A percentile compares a stretch with the other conserved stretches of the same genome.
Conservation (phyloP, 139 green algal genomes). For the Pleodorina starrii region DNA sequence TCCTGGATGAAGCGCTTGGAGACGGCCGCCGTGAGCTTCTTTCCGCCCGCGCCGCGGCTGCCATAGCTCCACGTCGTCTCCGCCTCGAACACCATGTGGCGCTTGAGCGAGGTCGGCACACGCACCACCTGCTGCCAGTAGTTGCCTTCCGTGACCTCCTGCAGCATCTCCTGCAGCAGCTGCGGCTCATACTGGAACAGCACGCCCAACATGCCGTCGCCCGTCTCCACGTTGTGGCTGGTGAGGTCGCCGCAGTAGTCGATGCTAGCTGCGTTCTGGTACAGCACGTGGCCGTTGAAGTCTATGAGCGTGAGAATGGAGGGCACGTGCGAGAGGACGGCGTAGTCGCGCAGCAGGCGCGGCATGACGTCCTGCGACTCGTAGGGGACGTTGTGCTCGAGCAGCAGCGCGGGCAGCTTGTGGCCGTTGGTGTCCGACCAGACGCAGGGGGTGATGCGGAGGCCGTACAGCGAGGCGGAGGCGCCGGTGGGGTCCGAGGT, state of each 20-base stretch:
- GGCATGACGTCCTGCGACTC: conserved; percentile 63
- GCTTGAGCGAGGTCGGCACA: conserved; percentile 52
- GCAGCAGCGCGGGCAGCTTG: conserved; percentile 55
- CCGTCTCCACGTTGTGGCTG: conserved; percentile 57
- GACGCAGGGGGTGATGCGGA: conserved; percentile 64
- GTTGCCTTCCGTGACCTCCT: conserved; percentile 61
- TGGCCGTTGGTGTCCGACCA: conserved; percentile 47
- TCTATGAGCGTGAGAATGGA: conserved; percentile 71
- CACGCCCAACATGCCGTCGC: conserved; percentile 49
- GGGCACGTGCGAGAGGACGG: conserved; percentile 63
- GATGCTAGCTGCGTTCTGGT: conserved; percentile 66
- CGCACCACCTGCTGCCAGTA: conserved; percentile 66
- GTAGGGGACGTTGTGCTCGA: conserved; percentile 69
- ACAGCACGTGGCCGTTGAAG: conserved; percentile 64
- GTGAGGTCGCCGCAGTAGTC: conserved; percentile 68
- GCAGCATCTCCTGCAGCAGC: conserved; percentile 59
- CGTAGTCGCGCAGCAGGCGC: conserved; percentile 66
- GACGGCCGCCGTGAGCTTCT: conserved; percentile 42
- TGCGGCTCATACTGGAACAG: conserved; percentile 50
- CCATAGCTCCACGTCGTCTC: conserved; percentile 36
- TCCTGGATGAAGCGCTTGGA: conserved; percentile 51
- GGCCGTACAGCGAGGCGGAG: conserved; percentile 58
- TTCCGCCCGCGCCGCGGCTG: neutral
- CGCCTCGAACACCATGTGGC: conserved; percentile 50
- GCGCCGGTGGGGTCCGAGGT: conserved; percentile 62